Base-by-base conservation (phyloP, 768 basidiomycete species). In the Suillus tomentosus region DNA sequence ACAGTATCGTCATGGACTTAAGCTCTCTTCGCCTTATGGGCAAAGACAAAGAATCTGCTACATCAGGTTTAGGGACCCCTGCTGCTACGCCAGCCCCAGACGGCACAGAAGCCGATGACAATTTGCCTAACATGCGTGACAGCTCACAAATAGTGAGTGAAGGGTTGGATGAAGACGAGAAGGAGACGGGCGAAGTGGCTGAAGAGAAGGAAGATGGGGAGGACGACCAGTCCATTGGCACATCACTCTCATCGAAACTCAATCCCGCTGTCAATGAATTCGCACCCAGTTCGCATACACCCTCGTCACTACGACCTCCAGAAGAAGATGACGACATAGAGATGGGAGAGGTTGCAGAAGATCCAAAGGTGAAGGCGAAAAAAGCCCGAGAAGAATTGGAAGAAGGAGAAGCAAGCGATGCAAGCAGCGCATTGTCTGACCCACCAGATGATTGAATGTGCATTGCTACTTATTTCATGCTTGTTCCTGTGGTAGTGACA, bases 261-360 rank as follows among this genome's bases (percentile, higher is more conserved):
- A 78, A 77, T 68, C 66, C 78, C 13, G 55, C 66, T 6, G 77
- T 75, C 24, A 76, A 72, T 37, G 68, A 78, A 36, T 77, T 78
- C 60, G 45, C 71, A 5, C 79, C 79, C 57, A 59, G 60, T 19
- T 70, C 74, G 27, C 73, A 71, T 15, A 77, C 78, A 15, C 69
- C 74, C 37, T 61, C 67, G 39, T 69, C 67, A 15, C 68, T 71
- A 17, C 76, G 75, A 63, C 64, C 64, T 56, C 68, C 67, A 68
- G 66, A 63, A 14, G 76, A 67, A 74, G 86, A 81, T 36, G 84
- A 91, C 67, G 92, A 94, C 66, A 93, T 94, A 66, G 92, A 94
- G 75, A 94, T 94, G 92, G 92, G 92, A n/a, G 92, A 94, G 72
- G 84, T 94, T 3, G 88, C 91, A 65, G 92, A 94, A 71, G 85